Base-by-base conservation (phyloP, 495 filamentous ascomycete species). In the Cercophora sp. region DNA sequence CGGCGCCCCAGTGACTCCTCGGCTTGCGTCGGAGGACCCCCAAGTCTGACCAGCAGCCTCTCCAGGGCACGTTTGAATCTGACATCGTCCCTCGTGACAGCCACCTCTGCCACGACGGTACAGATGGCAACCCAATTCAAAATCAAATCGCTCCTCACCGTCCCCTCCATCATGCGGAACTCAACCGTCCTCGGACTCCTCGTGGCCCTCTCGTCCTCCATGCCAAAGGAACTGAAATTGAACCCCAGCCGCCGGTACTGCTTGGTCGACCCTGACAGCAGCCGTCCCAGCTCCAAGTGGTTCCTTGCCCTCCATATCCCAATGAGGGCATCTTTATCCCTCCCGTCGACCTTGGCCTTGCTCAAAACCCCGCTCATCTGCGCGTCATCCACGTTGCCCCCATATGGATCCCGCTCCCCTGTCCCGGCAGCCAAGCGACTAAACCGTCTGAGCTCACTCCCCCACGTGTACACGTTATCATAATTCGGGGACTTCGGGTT, bases 81-180 rank as follows among this genome's bases (percentile, higher is more conserved):
- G 8, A 11, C 22, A n/a, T 64, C 59, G 4, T 45, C 50, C 9
- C 29, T 43, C 10, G 15, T n/a, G 3, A 58, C 51, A 1, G 64
- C 61, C 2, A 29, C 54, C 26, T 66, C 59, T 27, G 51, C 51
- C 24, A 68, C 48, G 24, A 26, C 47, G 15, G 42, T 41, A 51
- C 63, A 66, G 31, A 68, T 63, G 37, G 22, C 22, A 16, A 68
- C 26, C 65, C 65, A 68, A 4, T 55, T 47, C 31, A 58, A 9
- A 26, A 66, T 53, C 22, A 60, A 25, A 23, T 52, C 48, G 3
- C 15, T 32, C 16, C 51, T 25, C 16, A 56, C 45, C 8, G 61
- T 62, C 2, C 65, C 65, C 15, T 68, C 65, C 61, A 68, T 66
- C 52, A 68, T 62, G 15, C 65, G 63, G 42, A 68, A 68, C 39